phyloP scores from a whole-genome alignment of 2,329 filamentous ascomycete genomes.

The Fusarium lyarnte region DNA sequence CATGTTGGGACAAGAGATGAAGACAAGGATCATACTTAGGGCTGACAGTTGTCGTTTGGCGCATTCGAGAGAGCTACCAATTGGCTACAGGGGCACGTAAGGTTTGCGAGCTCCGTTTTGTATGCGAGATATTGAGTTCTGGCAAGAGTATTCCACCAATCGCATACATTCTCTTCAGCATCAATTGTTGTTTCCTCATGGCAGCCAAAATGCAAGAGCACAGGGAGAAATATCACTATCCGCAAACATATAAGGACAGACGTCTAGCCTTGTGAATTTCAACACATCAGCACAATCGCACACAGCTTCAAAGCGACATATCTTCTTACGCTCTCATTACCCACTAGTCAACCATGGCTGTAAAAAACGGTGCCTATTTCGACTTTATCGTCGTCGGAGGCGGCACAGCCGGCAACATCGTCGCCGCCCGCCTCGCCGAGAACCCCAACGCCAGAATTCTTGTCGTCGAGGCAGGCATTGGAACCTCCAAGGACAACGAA shows the following conservation, averaged over 20 bases:
- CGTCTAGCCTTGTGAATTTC: not conserved
- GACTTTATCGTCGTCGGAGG: constrained; percentile 13
- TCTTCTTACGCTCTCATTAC: no score
- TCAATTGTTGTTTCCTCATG: not conserved
- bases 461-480: constrained; percentile 58
- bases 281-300: not conserved
- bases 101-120: not conserved
- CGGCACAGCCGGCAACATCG: constrained; percentile 49
- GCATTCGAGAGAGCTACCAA: rapidly evolving
- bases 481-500: not conserved
- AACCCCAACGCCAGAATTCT: constrained; percentile 53
- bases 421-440: constrained; percentile 50
- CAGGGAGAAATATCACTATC: not conserved
- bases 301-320: no score
- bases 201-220: not conserved
- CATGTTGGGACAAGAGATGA: not conserved
- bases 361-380: not conserved
- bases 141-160: not conserved
- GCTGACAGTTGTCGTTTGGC: not conserved
- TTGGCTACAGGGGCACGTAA: not conserved
- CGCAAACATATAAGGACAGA: not conserved
- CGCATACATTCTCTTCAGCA: no score
- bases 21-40: not conserved
- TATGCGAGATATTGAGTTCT: not conserved
- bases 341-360: not conserved